These are phyloP conservation scores for Dryas octopetala DNA, from an alignment of 306 rosid species.

Conservation along the genomic window DNA sequence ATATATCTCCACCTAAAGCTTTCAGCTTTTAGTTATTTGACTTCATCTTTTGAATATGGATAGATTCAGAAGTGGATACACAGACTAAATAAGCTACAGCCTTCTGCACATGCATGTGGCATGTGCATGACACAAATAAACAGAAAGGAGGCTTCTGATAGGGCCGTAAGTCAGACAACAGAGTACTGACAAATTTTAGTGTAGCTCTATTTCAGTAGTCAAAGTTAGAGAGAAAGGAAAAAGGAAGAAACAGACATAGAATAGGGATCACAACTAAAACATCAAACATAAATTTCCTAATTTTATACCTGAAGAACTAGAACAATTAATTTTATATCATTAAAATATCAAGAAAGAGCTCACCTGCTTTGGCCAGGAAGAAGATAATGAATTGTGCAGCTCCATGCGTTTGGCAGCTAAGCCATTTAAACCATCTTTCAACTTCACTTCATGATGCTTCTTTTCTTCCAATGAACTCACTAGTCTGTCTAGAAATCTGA, in stretches of 20 bases:
- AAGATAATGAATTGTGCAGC: slow-evolving; percentile 85
- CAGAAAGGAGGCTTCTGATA: not conserved
- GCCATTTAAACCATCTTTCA: slow-evolving; percentile 84
- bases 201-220: not conserved
- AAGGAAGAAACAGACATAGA: not conserved
- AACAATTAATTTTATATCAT: no score
- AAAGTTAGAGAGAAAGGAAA: not conserved
- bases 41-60: not conserved
- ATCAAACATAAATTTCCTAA: not conserved
- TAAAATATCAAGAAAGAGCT: slow-evolving; percentile 15
- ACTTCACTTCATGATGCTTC: slow-evolving; percentile 82
- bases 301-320: not conserved
- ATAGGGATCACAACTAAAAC: not conserved
- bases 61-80: not conserved
- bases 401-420: slow-evolving; percentile 82
- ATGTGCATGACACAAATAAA: not conserved
- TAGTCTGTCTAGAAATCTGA: slow-evolving; percentile 84
- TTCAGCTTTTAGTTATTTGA: not conserved
- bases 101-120: not conserved
- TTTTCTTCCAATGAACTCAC: slow-evolving; percentile 83
- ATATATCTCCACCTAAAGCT: not conserved
- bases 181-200: no score
- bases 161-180: not conserved
- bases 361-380: slow-evolving; percentile 91
- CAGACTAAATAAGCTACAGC: not conserved